Base-by-base conservation (phyloP, 345 rosid species). In the Aegle marmelos region DNA sequence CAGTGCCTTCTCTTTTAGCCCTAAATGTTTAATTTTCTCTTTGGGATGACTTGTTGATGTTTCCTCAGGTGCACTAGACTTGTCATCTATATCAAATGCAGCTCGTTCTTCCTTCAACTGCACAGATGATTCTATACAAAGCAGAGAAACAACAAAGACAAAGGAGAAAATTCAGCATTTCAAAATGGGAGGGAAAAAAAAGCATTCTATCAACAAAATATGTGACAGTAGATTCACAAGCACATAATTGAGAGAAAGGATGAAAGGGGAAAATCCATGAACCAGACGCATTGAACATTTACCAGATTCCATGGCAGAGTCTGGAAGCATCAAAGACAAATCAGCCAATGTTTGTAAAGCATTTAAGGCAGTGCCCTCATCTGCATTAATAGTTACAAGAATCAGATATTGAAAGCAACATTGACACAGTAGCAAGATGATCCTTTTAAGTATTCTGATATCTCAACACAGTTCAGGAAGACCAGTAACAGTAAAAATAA, bases 321-420 rank as follows among this genome's bases (percentile, higher is more conserved):
- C 81, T 60, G 91, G 89, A 80, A 82, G 84, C 82, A 84, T 80
- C 83, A 87, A 82, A 50, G 95, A 94, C 87, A 97, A 76, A 82
- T 93, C 91, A 62, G 95, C 97, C 84, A 93, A 82, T 37, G 94
- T 89, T 79, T 93, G 90, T 62, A 95, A 85, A 66, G 98, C 99
- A 85, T 91, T 89, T 37, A 93, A 85, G 41, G 87, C 81, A 76
- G 83, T 59, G 73, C 79, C 83, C 81, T 87, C 94, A 87, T 85
- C 98, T 91, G 77, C 82, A 83, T 79, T 70, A 2, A 76, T 31
- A 22, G 76, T 30, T 21, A 50, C 78, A 60, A 56, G 24, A 68
- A 57, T 28, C 30, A 74, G 59, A 61, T 37, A 4, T 56, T 22
- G 37, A 34, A 25, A 10, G 36, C 21, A 36, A 31, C 25, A 21